Evolutionary conservation across 495 filamentous ascomycete species (phyloP).

Genomic region (Podospora bellae-mahoneyi): DNA sequence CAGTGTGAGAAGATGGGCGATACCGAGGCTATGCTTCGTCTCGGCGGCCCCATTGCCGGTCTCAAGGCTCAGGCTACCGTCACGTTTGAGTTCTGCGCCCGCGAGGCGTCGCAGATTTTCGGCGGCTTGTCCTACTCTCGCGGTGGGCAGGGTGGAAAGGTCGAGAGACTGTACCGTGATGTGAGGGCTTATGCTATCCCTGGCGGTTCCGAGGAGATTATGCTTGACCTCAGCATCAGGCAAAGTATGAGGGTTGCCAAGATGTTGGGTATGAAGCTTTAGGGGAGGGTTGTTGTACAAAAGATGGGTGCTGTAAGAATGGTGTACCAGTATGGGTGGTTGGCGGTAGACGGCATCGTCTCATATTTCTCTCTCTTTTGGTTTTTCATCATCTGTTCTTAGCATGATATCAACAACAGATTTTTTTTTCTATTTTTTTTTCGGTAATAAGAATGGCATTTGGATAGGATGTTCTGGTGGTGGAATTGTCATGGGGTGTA

Average conservation of each 20-base stretch:
- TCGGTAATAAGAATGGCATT: neutral
- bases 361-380: neutral
- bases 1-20: constrained; percentile 91
- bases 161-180: constrained; percentile 92
- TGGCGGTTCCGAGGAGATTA: constrained; percentile 96
- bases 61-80: constrained; percentile 90
- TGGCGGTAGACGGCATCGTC: neutral
- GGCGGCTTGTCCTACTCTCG: constrained; percentile 90
- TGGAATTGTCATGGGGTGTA: neutral
- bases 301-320: neutral
- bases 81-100: constrained; percentile 95
- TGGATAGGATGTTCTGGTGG: neutral
- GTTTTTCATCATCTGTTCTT: neutral
- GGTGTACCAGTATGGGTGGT: neutral
- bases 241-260: constrained; percentile 88
- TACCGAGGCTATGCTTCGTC: constrained; percentile 90
- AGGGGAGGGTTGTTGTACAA: constrained; percentile 27
- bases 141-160: constrained; percentile 92
- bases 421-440: neutral
- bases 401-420: neutral
- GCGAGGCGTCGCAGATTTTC: constrained; percentile 96
- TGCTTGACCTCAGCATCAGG: constrained; percentile 94
- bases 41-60: constrained; percentile 90
- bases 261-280: constrained; percentile 94
- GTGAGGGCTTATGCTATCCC: constrained; percentile 98